A percentile compares a stretch with the other conserved stretches of the same genome.
phyloP scores from a whole-genome alignment of 1,284 basidiomycete species.

The Pyrrhoderma noxium region DNA sequence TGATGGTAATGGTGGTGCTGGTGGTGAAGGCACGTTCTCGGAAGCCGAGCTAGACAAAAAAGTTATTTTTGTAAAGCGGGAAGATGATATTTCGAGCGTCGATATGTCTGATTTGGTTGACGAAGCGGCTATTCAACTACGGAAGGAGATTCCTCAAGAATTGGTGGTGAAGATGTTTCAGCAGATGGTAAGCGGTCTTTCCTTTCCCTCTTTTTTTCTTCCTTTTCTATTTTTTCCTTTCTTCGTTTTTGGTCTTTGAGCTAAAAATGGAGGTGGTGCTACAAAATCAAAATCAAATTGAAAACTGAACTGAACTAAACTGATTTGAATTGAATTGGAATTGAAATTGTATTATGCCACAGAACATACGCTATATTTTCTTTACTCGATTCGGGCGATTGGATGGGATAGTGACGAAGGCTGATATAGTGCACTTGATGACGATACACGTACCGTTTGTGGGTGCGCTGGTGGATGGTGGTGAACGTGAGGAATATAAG shows the following conservation, averaged over 20 bases:
- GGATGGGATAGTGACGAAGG: slow-evolving; percentile 60
- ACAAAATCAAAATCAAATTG: too few species aligned
- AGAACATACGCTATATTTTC: slow-evolving; percentile 63
- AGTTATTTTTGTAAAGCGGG: slow-evolving; percentile 21
- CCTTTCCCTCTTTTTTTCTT: neutral
- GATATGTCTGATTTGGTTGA: slow-evolving; percentile 49
- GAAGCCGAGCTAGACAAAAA: slow-evolving; percentile 23
- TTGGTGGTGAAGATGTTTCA: slow-evolving; percentile 68
- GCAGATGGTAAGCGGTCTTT: slow-evolving; percentile 43
- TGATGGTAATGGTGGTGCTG: too few species aligned
- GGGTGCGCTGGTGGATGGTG: slow-evolving; percentile 31
- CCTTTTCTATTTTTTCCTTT: too few species aligned
- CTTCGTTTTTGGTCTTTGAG: too few species aligned
- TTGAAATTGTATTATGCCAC: slow-evolving; percentile 8
- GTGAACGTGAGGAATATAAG: neutral
- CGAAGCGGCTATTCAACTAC: slow-evolving; percentile 52
- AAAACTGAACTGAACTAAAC: too few species aligned
- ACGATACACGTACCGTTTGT: slow-evolving; percentile 53
- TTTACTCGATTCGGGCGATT: slow-evolving; percentile 56
- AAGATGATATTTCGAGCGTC: slow-evolving; percentile 27
- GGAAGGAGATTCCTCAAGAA: slow-evolving; percentile 61
- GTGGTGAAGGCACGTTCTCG: slow-evolving; percentile 26
- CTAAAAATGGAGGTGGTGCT: too few species aligned
- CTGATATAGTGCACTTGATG: slow-evolving; percentile 55
- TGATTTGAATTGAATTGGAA: neutral